These are phyloP conservation scores for Colletotrichum aenigma DNA, from an alignment of 2,329 filamentous ascomycete genomes.

Conservation along the genomic window DNA sequence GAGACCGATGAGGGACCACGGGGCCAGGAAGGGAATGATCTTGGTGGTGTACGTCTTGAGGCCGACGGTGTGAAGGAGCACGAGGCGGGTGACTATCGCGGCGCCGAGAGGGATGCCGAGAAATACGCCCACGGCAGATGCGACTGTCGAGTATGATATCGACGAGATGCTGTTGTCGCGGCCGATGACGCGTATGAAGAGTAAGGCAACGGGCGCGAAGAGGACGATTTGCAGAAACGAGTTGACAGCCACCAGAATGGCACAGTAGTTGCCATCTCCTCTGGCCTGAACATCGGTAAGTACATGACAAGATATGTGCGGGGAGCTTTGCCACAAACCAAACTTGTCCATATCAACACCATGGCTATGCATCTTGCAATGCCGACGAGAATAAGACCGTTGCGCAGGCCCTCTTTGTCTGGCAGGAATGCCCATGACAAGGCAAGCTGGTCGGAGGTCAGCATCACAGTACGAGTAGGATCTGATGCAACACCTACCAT, in stretches of 20 bases:
- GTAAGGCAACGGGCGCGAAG: constrained; percentile 70
- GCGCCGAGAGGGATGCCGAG: constrained; percentile 83
- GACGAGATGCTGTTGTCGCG: constrained; percentile 38
- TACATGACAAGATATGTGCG: background rate
- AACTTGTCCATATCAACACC: constrained; percentile 75
- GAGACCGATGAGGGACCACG: constrained; percentile 81
- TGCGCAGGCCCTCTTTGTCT: constrained; percentile 59
- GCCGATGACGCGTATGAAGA: constrained; percentile 75
- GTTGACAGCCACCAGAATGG: constrained; percentile 77
- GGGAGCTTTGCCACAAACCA: constrained; percentile 32
- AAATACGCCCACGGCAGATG: constrained; percentile 83
- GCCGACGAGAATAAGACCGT: constrained; percentile 81
- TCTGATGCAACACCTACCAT: constrained; percentile 61
- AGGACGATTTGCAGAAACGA: constrained; percentile 77
- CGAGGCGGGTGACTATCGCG: constrained; percentile 76
- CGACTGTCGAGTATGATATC: constrained; percentile 69
- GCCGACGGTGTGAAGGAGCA: constrained; percentile 58
- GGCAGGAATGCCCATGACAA: constrained; percentile 73
- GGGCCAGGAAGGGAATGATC: constrained; percentile 73
- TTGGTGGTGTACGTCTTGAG: constrained; percentile 67
- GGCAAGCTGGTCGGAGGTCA: constrained; percentile 48
- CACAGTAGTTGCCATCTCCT: constrained; percentile 83
- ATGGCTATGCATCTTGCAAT: constrained; percentile 88
- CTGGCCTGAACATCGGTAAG: constrained; percentile 51
- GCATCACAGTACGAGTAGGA: background rate